Conservation (phyloP, 176 grass and related monocot species). For the Cenchrus americanus region DNA sequence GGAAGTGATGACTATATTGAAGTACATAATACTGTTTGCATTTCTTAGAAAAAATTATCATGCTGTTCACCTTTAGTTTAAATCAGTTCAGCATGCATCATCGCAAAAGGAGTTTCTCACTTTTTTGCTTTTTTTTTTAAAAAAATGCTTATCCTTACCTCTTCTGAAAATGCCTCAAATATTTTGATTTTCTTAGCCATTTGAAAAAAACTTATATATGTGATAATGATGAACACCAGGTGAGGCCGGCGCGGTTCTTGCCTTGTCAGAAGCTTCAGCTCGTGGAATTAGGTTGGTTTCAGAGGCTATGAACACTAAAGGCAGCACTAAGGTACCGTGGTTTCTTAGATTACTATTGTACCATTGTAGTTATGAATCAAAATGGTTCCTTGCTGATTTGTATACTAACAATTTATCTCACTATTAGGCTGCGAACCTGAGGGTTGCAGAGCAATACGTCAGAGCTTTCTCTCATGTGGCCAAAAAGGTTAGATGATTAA, state of each 20-base stretch:
- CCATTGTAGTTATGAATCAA: background rate
- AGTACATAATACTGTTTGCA: slow-evolving; percentile 8
- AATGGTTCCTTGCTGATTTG: background rate
- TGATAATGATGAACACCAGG: slow-evolving; percentile 51
- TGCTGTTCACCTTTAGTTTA: background rate
- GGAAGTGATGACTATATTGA: background rate
- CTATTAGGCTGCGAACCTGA: slow-evolving; percentile 75
- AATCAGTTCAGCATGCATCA: slow-evolving; percentile 7
- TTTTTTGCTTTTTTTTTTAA: background rate
- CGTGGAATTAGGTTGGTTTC: slow-evolving; percentile 76
- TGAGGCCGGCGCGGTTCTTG: slow-evolving; percentile 87
- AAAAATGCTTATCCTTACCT: slow-evolving; percentile 1
- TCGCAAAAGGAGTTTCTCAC: background rate
- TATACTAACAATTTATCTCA: slow-evolving; percentile 13
- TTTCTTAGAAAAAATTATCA: slow-evolving; percentile 5
- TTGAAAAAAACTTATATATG: slow-evolving; percentile 10
- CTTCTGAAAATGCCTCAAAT: background rate
- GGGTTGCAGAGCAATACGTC: slow-evolving; percentile 89
- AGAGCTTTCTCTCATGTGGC: slow-evolving; percentile 71
- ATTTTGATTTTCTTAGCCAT: slow-evolving; percentile 8
- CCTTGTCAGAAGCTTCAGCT: slow-evolving; percentile 80
- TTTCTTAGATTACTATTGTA: background rate
- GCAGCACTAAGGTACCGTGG: slow-evolving; percentile 46
- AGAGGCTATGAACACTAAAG: slow-evolving; percentile 51
- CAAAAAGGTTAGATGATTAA: slow-evolving; percentile 59